Evolutionary conservation across 352 stramenopile genomes (phyloP).

Genomic region (Phytophthora agathidicida): DNA sequence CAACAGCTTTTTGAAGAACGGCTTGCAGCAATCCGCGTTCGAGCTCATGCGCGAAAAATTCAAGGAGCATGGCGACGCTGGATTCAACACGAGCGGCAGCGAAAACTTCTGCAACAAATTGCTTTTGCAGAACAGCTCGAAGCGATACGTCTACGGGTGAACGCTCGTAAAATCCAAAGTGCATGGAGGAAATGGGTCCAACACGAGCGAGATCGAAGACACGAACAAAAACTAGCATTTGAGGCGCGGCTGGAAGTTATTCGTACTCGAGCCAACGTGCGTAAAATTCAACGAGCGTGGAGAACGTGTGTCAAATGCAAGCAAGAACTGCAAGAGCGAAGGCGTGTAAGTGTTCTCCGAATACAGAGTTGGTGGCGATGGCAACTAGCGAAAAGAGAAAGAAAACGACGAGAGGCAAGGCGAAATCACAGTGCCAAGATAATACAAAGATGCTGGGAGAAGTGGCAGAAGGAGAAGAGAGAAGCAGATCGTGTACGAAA

Average conservation of each 20-base stretch:
- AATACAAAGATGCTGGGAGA: conserved; percentile 16
- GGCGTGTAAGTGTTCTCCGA: conserved; percentile 1
- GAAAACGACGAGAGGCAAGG: not conserved
- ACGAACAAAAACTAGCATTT: not conserved
- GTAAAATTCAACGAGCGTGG: conserved; percentile 36
- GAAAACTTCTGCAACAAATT: conserved; percentile 3
- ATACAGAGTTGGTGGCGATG: conserved; percentile 31
- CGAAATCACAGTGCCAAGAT: conserved; percentile 9
- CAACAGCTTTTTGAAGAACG: conserved; percentile 1
- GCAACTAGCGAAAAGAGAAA: conserved; percentile 6
- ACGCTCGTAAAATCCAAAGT: conserved; percentile 12
- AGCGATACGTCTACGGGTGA: conserved; percentile 1
- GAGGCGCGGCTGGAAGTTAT: conserved; percentile 4
- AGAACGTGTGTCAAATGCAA: conserved; percentile 11
- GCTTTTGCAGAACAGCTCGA: conserved; percentile 2
- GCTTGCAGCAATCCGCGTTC: conserved; percentile 6
- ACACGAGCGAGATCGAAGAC: conserved; percentile 3
- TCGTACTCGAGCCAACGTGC: conserved; percentile 1
- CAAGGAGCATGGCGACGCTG: conserved; percentile 14
- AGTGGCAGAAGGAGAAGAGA: conserved; percentile 9
- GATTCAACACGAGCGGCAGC: not conserved
- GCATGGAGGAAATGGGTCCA: conserved; percentile 3
- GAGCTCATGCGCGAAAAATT: conserved; percentile 23
- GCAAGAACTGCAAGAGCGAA: conserved; percentile 1
- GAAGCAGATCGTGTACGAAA: conserved; percentile 5